phyloP scores from a whole-genome alignment of 148 eudicot species.

The Limonium bicolor region DNA sequence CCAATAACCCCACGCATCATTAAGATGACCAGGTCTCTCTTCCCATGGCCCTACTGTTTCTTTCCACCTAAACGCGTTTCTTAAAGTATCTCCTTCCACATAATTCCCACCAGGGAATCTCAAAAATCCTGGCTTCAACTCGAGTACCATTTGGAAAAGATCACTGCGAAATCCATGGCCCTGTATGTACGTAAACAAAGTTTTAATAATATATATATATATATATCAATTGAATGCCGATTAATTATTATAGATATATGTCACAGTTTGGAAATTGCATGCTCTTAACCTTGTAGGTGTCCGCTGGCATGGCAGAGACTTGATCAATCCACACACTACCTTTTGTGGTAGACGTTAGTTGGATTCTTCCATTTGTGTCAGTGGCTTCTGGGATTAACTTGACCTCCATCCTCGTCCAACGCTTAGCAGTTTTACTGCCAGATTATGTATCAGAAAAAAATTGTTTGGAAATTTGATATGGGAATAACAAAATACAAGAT shows the following conservation, averaged over 20 bases:
- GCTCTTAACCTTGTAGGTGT: conserved; percentile 59
- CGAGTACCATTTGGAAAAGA: conserved; percentile 62
- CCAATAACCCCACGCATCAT: conserved; percentile 69
- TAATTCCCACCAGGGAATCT: conserved; percentile 97
- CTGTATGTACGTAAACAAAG: too few species aligned
- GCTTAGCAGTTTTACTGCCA: too few species aligned
- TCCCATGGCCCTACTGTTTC: conserved; percentile 87
- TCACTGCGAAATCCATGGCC: conserved; percentile 92
- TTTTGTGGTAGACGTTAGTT: conserved; percentile 43
- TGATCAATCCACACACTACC: conserved; percentile 84
- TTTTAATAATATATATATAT: too few species aligned
- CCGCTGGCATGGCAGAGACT: conserved; percentile 72
- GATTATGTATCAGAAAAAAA: too few species aligned
- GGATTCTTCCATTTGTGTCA: conserved; percentile 40
- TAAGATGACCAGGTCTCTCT: conserved; percentile 58
- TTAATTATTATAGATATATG: too few species aligned
- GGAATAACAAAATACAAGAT: conserved; percentile 26
- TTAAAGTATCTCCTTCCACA: conserved; percentile 64
- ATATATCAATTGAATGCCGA: too few species aligned
- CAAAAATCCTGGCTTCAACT: conserved; percentile 65
- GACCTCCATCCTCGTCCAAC: conserved; percentile 51
- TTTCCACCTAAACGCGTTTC: conserved; percentile 81
- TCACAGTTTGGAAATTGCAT: too few species aligned
- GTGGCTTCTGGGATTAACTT: conserved; percentile 34
- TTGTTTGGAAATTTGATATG: too few species aligned